These are phyloP conservation scores for Trichoderma hamatum DNA, from an alignment of 2,329 filamentous ascomycete species.

Conservation along the genomic window DNA sequence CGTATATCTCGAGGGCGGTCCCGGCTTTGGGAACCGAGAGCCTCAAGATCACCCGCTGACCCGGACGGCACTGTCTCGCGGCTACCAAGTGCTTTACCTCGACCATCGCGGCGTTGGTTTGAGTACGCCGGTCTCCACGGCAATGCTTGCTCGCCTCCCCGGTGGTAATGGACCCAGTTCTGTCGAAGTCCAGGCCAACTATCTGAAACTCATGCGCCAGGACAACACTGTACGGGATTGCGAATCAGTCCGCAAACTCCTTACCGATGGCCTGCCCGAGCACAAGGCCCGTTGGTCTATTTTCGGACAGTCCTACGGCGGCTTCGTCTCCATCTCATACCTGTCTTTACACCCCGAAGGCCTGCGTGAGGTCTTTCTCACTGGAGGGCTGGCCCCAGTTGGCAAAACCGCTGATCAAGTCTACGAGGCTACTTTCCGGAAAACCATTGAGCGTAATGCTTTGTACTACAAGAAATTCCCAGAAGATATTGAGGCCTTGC, in stretches of 20 bases:
- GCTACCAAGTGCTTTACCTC: conserved; percentile 84
- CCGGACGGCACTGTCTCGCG: conserved; percentile 71
- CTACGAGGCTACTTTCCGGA: conserved; percentile 71
- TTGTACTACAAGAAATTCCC: conserved; percentile 86
- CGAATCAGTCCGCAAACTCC: conserved; percentile 77
- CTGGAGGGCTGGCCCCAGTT: conserved; percentile 80
- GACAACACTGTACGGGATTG: conserved; percentile 89
- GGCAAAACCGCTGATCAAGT: conserved; percentile 72
- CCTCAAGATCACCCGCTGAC: conserved; percentile 76
- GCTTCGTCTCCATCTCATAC: conserved; percentile 83
- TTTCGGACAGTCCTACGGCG: conserved; percentile 90
- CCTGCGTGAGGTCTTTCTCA: conserved; percentile 79
- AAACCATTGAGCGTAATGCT: conserved; percentile 71
- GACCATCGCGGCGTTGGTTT: conserved; percentile 90
- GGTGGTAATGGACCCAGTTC: conserved; percentile 50
- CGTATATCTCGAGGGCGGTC: conserved; percentile 83
- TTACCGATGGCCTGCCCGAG: conserved; percentile 70
- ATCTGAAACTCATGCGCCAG: conserved; percentile 82
- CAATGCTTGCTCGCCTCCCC: conserved; percentile 61
- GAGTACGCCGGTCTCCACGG: conserved; percentile 76
- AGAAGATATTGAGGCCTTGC: conserved; percentile 72
- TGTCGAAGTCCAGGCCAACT: conserved; percentile 70
- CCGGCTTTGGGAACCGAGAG: conserved; percentile 73
- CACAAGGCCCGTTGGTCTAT: conserved; percentile 80
- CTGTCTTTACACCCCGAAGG: conserved; percentile 78